Base-by-base conservation (phyloP, 2,329 filamentous ascomycete genomes). In the Pleurostoma richardsiae region DNA sequence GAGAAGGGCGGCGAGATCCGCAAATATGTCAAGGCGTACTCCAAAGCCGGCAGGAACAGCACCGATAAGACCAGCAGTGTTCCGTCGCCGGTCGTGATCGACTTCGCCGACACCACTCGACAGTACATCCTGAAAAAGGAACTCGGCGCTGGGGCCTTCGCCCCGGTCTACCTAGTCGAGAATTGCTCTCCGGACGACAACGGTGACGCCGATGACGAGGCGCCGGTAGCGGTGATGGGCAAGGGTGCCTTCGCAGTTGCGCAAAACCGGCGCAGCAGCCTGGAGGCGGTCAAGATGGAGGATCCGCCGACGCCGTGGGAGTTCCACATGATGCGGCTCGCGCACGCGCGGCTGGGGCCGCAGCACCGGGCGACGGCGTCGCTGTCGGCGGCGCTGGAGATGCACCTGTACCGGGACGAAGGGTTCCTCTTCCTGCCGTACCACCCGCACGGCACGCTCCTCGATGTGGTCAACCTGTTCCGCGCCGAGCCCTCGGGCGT, bases 231-330 rank as follows among this genome's bases (percentile, higher is more conserved):
- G 4, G 71, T 72, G 47, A 81, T 86, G 77, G 81, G 83, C 47
- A 83, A 80, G 57, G 77, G 82, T 30, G 67, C 74, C 10, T 81
- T 85, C 58, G 72, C 79, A n/a, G 59, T 74, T 7, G 71, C 70
- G 31, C 70, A 72, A 41, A 56, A 65, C 1, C 69, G 71, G 38
- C 82, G 87, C 39, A 71, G 72, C 40, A 53, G 72, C 1, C 75
- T 94, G 4, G 90, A 96, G 65, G 94, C 94, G 2, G 76, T 99
- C 56, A 99, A 99, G 68, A 91, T 96, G 82, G 94, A 99, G 68
- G 80, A 86, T 30, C 90, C 91, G 1, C 88, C 92, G 0, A 86
- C 84, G 4, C 77, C 88, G 0, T 99, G 94, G 94, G 94, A 99
- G 62, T 99, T 97, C 61, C 88, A 96, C 68, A 95, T 99, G 66